Percentiles rank a stretch among this genome's conserved stretches.
Conservation (phyloP, 2,329 filamentous ascomycete species). For the Aureobasidium sp. region DNA sequence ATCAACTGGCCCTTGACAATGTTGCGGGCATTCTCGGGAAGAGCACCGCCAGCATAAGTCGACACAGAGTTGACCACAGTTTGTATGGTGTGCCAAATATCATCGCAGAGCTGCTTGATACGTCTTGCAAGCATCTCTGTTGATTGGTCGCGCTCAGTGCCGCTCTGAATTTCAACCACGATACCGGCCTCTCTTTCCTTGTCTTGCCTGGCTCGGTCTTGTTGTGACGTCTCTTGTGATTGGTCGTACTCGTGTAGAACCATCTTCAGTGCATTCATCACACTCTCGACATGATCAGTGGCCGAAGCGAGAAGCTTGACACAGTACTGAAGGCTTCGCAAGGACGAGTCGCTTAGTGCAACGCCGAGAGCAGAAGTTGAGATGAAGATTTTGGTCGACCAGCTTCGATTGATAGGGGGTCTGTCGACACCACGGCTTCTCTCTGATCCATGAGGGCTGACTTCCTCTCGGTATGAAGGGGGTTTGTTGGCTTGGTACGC, state of each 20-base stretch:
- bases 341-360: slow-evolving; percentile 82
- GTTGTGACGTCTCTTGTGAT: slow-evolving; percentile 19
- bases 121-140: slow-evolving; percentile 63
- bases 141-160: slow-evolving; percentile 28
- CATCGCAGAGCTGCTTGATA: slow-evolving; percentile 54
- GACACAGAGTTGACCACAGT: slow-evolving; percentile 79
- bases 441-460: slow-evolving; percentile 25
- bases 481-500: slow-evolving; percentile 70
- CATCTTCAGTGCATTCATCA: slow-evolving; percentile 66
- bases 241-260: slow-evolving; percentile 74
- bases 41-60: slow-evolving; percentile 80
- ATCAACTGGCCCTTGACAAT: slow-evolving; percentile 80
- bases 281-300: slow-evolving; percentile 70
- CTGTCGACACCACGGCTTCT: slow-evolving; percentile 22
- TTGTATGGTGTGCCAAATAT: slow-evolving; percentile 54
- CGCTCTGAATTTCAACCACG: slow-evolving; percentile 1
- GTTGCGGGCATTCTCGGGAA: slow-evolving; percentile 79
- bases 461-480: slow-evolving; percentile 29
- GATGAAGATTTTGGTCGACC: slow-evolving; percentile 78
- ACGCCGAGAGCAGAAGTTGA: slow-evolving; percentile 86
- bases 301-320: slow-evolving; percentile 73
- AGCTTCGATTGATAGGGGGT: slow-evolving; percentile 42
- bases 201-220: slow-evolving; percentile 16
- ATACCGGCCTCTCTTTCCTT: slow-evolving; percentile 22
- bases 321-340: slow-evolving; percentile 79